Conservation (phyloP, 176 grass and related monocot genomes). For the Carex littledalei region DNA sequence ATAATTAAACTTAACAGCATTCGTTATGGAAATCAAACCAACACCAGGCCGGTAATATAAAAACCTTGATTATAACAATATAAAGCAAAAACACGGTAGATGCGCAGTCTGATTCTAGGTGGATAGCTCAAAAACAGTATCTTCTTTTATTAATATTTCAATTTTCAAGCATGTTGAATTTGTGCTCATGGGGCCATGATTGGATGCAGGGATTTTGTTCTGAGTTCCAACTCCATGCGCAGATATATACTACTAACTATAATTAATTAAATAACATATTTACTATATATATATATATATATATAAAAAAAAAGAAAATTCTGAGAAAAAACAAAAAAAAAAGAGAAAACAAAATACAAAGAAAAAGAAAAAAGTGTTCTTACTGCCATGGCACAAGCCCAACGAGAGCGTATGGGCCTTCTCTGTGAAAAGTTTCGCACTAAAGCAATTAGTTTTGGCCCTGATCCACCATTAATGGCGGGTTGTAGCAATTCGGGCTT, state of each 20-base stretch:
- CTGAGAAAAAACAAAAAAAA: too few relatives aligned
- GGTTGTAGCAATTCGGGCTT: too few relatives aligned
- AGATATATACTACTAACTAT: background rate
- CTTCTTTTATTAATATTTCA: background rate
- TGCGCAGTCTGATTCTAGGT: background rate
- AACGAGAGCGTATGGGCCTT: too few relatives aligned
- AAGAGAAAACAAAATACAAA: too few relatives aligned
- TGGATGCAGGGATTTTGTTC: background rate
- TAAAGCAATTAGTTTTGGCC: too few relatives aligned
- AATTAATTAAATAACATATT: background rate
- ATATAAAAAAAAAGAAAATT: too few relatives aligned
- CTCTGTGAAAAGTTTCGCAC: too few relatives aligned
- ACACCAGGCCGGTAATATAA: background rate
- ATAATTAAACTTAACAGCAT: background rate
- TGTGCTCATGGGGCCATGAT: background rate
- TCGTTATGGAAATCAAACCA: background rate
- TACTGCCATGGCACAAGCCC: too few relatives aligned
- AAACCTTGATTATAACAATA: background rate
- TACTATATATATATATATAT: background rate
- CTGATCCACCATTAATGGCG: too few relatives aligned
- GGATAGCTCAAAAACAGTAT: background rate
- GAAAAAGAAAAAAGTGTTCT: too few relatives aligned
- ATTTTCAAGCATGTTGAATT: background rate
- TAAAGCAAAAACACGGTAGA: background rate
- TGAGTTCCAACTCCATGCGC: background rate